A percentile compares a stretch with the other conserved stretches of the same genome.
These are phyloP conservation scores for Fusarium lyarnte DNA, from an alignment of 2,329 filamentous ascomycete species.

Conservation along the genomic window DNA sequence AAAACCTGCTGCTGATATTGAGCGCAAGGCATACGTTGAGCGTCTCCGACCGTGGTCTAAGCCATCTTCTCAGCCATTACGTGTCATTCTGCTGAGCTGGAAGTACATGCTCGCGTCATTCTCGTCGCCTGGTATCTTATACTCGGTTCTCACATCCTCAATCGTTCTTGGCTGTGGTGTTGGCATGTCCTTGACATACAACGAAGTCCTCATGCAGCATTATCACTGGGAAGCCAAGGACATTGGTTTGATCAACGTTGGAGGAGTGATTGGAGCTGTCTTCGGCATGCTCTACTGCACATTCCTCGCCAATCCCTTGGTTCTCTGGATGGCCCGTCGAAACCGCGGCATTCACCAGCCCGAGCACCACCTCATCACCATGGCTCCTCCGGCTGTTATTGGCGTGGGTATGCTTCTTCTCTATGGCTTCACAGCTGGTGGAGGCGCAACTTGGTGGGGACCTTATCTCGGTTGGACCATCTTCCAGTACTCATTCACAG, in stretches of 20 bases:
- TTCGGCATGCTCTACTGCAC: conserved; percentile 13
- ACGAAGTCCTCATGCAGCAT: background rate
- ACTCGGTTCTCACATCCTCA: conserved; percentile 2
- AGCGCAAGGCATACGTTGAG: background rate
- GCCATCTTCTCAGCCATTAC: background rate
- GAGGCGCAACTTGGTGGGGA: conserved; percentile 8
- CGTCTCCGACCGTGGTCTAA: conserved; percentile 14
- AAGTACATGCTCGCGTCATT: conserved; percentile 8
- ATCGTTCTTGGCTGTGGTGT: conserved; percentile 10
- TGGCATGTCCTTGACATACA: conserved; percentile 10
- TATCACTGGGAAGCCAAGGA: conserved; percentile 15
- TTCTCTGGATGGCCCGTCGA: conserved; percentile 25
- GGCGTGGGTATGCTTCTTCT: conserved; percentile 24
- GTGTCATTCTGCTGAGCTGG: conserved; percentile 8
- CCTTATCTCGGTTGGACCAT: conserved; percentile 16
- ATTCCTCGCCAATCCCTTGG: conserved; percentile 4
- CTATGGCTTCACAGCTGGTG: conserved; percentile 7
- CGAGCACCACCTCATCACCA: conserved; percentile 27
- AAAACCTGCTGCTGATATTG: background rate
- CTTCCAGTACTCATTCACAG: conserved; percentile 12
- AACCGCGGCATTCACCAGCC: conserved; percentile 24
- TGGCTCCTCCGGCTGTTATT: conserved; percentile 22
- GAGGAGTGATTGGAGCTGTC: background rate
- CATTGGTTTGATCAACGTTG: conserved; percentile 2
- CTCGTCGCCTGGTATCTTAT: conserved; percentile 1